Conservation (phyloP, 2,329 filamentous ascomycete genomes). For the Claviceps sp. region DNA sequence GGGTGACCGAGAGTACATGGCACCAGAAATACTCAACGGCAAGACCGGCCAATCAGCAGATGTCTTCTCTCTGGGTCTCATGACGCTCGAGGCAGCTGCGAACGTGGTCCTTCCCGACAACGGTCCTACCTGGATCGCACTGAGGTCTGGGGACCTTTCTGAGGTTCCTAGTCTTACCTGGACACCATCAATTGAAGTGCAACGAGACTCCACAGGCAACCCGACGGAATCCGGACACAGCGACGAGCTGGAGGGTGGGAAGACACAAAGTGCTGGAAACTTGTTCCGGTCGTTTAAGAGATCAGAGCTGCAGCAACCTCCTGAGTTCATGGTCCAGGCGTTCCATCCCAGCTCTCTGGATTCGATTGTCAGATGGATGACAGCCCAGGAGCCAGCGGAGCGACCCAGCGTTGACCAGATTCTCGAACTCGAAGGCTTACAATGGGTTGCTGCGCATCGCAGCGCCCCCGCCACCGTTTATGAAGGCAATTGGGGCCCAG, state of each 20-base stretch:
- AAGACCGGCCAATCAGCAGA: constrained; percentile 84
- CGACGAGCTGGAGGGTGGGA: constrained; percentile 19
- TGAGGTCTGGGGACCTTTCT: constrained; percentile 79
- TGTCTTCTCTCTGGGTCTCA: constrained; percentile 85
- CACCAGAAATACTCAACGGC: constrained; percentile 78
- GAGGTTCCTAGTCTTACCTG: constrained; percentile 81
- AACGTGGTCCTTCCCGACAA: constrained; percentile 93
- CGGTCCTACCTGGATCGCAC: constrained; percentile 76
- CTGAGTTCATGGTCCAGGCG: constrained; percentile 77
- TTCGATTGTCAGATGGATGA: constrained; percentile 76
- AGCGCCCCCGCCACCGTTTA: constrained; percentile 87
- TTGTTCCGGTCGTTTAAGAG: constrained; percentile 34
- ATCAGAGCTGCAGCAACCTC: constrained; percentile 47
- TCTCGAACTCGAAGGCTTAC: constrained; percentile 57
- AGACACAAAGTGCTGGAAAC: constrained; percentile 20
- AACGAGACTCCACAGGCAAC: constrained; percentile 55
- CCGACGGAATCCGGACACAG: constrained; percentile 19
- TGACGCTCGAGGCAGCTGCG: constrained; percentile 86
- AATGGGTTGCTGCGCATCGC: constrained; percentile 66
- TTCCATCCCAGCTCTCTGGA: constrained; percentile 65
- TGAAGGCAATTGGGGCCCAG: constrained; percentile 90
- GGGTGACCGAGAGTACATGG: constrained; percentile 93
- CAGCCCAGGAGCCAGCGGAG: constrained; percentile 56
- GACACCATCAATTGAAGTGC: constrained; percentile 56
- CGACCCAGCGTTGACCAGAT: constrained; percentile 67